Percentiles rank a stretch among this genome's conserved stretches.
Evolutionary conservation across 2,329 filamentous ascomycete species (phyloP).

Genomic region (Immersiporthe knoxdaviesiana): DNA sequence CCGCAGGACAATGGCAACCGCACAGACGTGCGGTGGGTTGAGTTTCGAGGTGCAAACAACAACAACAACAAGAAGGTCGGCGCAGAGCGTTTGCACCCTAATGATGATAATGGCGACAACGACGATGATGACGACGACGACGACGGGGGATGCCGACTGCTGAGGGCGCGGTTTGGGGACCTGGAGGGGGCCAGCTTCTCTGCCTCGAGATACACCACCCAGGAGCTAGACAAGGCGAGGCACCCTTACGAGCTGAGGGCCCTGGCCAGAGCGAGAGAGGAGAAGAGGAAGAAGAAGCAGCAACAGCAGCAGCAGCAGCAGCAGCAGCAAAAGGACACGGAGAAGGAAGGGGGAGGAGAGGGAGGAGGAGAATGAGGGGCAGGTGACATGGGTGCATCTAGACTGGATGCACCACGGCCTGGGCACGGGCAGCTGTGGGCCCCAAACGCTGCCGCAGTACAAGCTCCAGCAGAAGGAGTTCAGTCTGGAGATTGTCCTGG

Average conservation of each 20-base stretch:
- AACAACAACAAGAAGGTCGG: too few relatives aligned
- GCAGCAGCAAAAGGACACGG: slow-evolving; percentile 40
- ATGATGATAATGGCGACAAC: too few relatives aligned
- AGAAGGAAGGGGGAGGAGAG: too few relatives aligned
- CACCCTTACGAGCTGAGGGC: slow-evolving; percentile 63
- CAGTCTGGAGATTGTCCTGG: slow-evolving; percentile 49
- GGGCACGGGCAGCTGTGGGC: slow-evolving; percentile 65
- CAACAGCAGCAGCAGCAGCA: too few relatives aligned
- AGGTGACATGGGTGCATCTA: slow-evolving; percentile 54
- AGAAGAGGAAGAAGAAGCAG: too few relatives aligned
- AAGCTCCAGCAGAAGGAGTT: slow-evolving; percentile 48
- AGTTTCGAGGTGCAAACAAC: slow-evolving; percentile 45
- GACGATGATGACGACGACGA: background rate
- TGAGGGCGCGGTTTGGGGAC: slow-evolving; percentile 51
- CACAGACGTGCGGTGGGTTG: slow-evolving; percentile 65
- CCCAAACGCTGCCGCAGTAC: slow-evolving; percentile 55
- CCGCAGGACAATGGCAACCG: slow-evolving; percentile 70
- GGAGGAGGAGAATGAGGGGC: slow-evolving; percentile 47
- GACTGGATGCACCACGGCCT: slow-evolving; percentile 67
- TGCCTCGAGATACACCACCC: slow-evolving; percentile 57
- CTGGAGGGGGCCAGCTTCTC: slow-evolving; percentile 58
- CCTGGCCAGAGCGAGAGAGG: slow-evolving; percentile 42
- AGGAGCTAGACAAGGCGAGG: slow-evolving; percentile 55
- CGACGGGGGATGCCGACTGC: slow-evolving; percentile 33
- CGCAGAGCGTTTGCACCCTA: background rate